These are phyloP conservation scores for Clavispora vitiphila DNA, from an alignment of 805 yeast genomes.

Conservation along the genomic window DNA sequence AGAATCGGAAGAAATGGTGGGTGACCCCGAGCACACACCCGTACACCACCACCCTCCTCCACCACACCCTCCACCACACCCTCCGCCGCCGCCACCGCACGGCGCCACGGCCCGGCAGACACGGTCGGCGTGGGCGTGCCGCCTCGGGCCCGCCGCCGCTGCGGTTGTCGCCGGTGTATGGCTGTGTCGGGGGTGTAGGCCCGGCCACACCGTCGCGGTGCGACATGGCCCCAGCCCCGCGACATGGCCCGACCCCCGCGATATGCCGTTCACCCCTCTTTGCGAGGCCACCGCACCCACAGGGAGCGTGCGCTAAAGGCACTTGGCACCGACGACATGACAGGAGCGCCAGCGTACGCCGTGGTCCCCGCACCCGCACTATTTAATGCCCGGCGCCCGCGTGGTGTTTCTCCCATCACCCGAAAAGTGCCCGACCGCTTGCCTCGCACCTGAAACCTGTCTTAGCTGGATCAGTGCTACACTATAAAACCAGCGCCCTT, in stretches of 20 bases:
- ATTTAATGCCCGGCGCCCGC: too few relatives aligned
- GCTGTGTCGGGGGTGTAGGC: neutral
- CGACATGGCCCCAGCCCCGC: too few relatives aligned
- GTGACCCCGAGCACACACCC: neutral
- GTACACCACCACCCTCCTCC: neutral
- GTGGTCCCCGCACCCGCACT: too few relatives aligned
- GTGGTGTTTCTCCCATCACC: neutral
- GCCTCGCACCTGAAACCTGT: neutral
- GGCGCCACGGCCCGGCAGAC: too few relatives aligned
- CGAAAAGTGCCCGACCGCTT: neutral
- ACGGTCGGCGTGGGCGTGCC: too few relatives aligned
- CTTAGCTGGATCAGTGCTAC: neutral
- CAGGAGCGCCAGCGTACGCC: too few relatives aligned
- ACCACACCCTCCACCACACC: too few relatives aligned
- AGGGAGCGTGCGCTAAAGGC: neutral
- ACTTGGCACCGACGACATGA: neutral
- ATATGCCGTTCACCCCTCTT: conserved; percentile 1
- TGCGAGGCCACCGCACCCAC: neutral
- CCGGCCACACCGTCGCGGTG: neutral
- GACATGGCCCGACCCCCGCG: neutral
- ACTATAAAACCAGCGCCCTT: neutral
- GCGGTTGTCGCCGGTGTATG: too few relatives aligned
- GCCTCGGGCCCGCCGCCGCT: too few relatives aligned
- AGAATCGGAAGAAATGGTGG: too few relatives aligned
- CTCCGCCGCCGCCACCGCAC: too few relatives aligned